Evolutionary conservation across 495 filamentous ascomycete species (phyloP).

Genomic region (Aspergillus saccharolyticus): DNA sequence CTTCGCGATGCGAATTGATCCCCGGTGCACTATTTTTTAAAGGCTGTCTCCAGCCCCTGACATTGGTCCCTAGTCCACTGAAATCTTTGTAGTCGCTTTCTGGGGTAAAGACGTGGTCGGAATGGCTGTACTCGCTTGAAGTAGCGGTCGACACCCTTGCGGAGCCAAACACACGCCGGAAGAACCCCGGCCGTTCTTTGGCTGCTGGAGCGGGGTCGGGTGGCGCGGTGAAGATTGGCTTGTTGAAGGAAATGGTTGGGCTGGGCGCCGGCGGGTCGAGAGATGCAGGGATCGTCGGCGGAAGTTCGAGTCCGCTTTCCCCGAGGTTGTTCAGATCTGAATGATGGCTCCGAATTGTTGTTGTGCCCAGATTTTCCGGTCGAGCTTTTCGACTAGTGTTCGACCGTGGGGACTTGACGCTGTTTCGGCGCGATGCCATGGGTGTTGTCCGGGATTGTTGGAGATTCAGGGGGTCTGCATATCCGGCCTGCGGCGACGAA

Average conservation of each 20-base stretch:
- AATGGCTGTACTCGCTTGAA: constrained; percentile 17
- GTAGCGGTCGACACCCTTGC: constrained; percentile 38
- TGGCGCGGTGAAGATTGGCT: constrained; percentile 35
- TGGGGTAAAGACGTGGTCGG: constrained; percentile 20
- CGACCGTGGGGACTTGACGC: constrained; percentile 58
- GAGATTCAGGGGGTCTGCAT: constrained; percentile 37
- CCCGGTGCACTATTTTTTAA: constrained; percentile 22
- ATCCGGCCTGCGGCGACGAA: constrained; percentile 20
- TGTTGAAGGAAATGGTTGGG: constrained; percentile 50
- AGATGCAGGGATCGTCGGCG: constrained; percentile 29
- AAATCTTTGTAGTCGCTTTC: constrained; percentile 27
- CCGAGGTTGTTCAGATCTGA: constrained; percentile 22
- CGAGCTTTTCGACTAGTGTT: constrained; percentile 27
- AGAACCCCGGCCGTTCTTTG: constrained; percentile 83
- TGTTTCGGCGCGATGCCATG: constrained; percentile 50
- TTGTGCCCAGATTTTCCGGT: constrained; percentile 38
- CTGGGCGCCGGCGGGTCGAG: constrained; percentile 44
- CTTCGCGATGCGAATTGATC: constrained; percentile 36
- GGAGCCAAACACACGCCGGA: constrained; percentile 80
- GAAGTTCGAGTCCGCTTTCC: constrained; percentile 31
- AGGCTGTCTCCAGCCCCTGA: constrained; percentile 24
- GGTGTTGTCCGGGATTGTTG: constrained; percentile 41
- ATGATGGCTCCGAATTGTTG: constrained; percentile 28
- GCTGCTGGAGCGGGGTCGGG: constrained; percentile 23
- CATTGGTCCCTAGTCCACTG: constrained; percentile 14